Evolutionary conservation across 2,329 filamentous ascomycete species (phyloP), one percentile per base, ranked within the genome.

Genomic region (Aspergillus sp.): DNA sequence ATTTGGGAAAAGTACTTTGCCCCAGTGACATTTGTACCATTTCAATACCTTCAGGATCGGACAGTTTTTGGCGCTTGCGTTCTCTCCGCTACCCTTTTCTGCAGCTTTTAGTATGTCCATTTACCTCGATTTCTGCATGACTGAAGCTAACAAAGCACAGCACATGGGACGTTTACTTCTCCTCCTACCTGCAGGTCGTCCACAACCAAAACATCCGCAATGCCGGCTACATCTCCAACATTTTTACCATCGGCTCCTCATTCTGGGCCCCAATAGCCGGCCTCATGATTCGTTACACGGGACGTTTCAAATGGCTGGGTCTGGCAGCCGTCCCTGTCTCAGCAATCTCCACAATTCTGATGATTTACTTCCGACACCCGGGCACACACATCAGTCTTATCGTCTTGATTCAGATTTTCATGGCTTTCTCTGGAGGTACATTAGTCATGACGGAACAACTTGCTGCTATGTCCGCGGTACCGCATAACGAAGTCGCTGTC

Each of bases 381-480:
- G 63, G 69, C 37, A 61, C 63, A 25, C 62, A 64, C 33, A 64
- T 79, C 25, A 74, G 74, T 9, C 76, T 74, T 52, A 63, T 81
- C n/a, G 58, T 78, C 62, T 74, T 79, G 71, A 76, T 72, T 49
- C 75, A 81, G 54, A 71, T 81, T 47, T 73, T 80, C 58, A 73
- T 81, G 46, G 73, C 77, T 1, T 70, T 80, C 32, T 71, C 71
- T 1, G 75, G 75, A 3, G 78, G 76, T 15, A 71, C 70, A 3
- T 62, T 80, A 2, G 69, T 75, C 41, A 74, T 80, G 43, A 70
- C 69, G 47, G 70, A 76, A 43, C 72, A 82, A 58, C 73, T 82
- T 60, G 76, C 75, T 5, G 69, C 72, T 45, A 76, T 80, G 69
- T 71, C 76, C 0, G 74, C 71, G 2, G 69, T 71, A 0, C 68